phyloP scores from a whole-genome alignment of 1,139 yeast species.

The Kodamaea suecica region DNA sequence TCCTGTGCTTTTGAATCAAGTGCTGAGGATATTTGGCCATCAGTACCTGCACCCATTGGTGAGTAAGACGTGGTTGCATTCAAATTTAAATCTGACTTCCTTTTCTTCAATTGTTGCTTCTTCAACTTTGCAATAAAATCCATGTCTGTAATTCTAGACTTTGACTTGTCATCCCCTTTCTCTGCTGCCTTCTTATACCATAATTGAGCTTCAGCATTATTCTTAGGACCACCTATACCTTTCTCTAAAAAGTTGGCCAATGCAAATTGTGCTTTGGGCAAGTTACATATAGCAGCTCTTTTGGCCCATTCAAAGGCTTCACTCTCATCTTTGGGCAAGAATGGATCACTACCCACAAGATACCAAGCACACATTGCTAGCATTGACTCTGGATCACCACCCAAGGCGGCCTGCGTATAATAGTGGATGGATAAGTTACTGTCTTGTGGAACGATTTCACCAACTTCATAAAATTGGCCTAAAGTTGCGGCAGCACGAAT shows the following conservation, averaged over 20 bases:
- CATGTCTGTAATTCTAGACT: slow-evolving; percentile 34
- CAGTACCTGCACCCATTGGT: background rate
- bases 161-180: slow-evolving; percentile 68
- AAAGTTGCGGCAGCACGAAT: slow-evolving; percentile 73
- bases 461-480: slow-evolving; percentile 83
- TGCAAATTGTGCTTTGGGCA: slow-evolving; percentile 83
- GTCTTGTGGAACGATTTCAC: slow-evolving; percentile 77
- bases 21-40: slow-evolving; percentile 10
- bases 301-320: slow-evolving; percentile 96
- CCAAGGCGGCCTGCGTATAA: slow-evolving; percentile 85
- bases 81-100: slow-evolving; percentile 7
- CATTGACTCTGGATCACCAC: slow-evolving; percentile 89
- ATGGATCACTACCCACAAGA: slow-evolving; percentile 83
- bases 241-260: slow-evolving; percentile 80
- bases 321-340: slow-evolving; percentile 69
- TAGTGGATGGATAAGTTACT: slow-evolving; percentile 86
- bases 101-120: slow-evolving; percentile 28
- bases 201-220: slow-evolving; percentile 54
- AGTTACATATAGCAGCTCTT: slow-evolving; percentile 72
- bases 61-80: background rate
- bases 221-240: slow-evolving; percentile 79
- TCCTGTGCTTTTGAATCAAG: slow-evolving; percentile 27
- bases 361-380: slow-evolving; percentile 97
- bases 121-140: slow-evolving; percentile 30
- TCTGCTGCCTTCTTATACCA: slow-evolving; percentile 81